Evolutionary conservation across 202 grass and related monocot species (phyloP).

Genomic region (Carex arenaria): DNA sequence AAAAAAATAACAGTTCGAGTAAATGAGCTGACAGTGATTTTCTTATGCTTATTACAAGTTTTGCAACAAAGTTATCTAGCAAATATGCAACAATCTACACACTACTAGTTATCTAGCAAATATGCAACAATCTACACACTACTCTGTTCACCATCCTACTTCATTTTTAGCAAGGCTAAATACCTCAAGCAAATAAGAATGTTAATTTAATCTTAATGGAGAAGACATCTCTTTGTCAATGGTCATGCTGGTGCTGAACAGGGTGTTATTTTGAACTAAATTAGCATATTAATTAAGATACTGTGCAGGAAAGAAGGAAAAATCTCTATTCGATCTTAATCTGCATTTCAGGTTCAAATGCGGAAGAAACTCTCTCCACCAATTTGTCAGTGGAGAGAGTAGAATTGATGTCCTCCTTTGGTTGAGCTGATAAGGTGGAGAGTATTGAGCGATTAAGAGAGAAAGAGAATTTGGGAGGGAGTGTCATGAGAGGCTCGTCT

Average conservation of each 20-base stretch:
- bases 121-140: not conserved
- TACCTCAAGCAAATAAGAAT: not conserved
- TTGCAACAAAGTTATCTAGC: not conserved
- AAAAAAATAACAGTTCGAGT: not conserved
- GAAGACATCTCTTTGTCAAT: not conserved
- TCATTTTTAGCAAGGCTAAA: not conserved
- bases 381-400: not conserved
- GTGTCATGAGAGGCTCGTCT: constrained; percentile 51
- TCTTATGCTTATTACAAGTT: not conserved
- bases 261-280: not conserved
- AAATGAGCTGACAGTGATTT: not conserved
- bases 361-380: not conserved
- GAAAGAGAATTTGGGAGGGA: constrained; percentile 76
- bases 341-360: not conserved
- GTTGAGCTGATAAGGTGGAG: not conserved
- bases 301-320: not conserved
- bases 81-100: not conserved
- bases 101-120: not conserved
- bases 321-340: not conserved
- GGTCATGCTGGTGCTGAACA: not conserved
- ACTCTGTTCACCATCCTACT: not conserved
- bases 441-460: constrained; percentile 25
- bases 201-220: not conserved
- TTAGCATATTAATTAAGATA: not conserved
- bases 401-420: constrained; percentile 11